Conservation (phyloP, 169 alveolate species). For the Eimeria acervulina region DNA sequence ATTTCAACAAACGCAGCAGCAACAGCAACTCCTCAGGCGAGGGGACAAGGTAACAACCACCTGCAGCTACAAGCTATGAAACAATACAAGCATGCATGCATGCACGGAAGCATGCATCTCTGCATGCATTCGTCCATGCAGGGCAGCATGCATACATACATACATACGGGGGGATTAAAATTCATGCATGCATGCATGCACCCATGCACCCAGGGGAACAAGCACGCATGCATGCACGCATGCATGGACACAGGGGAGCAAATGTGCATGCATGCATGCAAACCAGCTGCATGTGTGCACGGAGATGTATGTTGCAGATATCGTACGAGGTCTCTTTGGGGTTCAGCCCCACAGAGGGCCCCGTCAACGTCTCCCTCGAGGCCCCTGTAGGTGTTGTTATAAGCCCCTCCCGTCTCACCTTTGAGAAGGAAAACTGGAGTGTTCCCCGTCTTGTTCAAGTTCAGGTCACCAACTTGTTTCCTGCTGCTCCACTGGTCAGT, state of each 20-base stretch:
- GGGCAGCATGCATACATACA: background rate
- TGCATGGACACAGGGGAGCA: background rate
- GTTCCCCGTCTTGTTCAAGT: background rate
- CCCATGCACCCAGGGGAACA: no score
- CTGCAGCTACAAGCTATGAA: background rate
- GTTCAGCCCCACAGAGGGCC: background rate
- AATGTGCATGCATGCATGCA: background rate
- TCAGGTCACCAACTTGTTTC: background rate
- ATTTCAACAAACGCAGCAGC: background rate
- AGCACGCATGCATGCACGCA: background rate
- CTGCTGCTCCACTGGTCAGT: conserved; percentile 40
- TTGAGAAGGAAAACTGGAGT: conserved; percentile 16
- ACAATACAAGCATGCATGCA: background rate
- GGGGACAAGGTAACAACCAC: background rate
- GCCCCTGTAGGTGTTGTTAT: conserved; percentile 28
- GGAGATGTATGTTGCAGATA: background rate
- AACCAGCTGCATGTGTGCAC: background rate
- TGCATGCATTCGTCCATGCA: background rate
- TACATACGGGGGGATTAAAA: background rate
- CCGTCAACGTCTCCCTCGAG: background rate
- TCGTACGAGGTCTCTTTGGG: conserved; percentile 8
- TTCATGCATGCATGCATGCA: background rate
- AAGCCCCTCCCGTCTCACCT: background rate
- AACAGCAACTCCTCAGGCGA: conserved; percentile 1
- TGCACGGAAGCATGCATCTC: background rate